phyloP scores from a whole-genome alignment of 495 filamentous ascomycete genomes.

The Trichoderma virens region DNA sequence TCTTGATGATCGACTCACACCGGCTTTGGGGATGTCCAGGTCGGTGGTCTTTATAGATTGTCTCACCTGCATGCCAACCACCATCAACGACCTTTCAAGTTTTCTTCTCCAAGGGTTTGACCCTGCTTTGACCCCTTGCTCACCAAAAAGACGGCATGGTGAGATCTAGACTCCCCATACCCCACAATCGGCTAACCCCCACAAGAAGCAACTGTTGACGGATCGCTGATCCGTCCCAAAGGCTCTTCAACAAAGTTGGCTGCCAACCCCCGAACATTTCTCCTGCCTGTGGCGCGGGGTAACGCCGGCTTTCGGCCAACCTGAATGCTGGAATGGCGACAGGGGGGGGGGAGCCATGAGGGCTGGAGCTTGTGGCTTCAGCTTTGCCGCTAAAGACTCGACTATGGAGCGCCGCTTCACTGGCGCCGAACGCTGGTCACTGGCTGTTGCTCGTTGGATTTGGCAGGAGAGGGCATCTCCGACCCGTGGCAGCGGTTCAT shows the following conservation, averaged over 20 bases:
- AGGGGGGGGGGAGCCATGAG: background rate
- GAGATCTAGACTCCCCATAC: constrained; percentile 6
- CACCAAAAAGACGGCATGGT: background rate
- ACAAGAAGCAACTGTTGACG: background rate
- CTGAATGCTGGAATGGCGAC: background rate
- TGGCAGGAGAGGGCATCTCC: background rate
- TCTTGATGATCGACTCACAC: background rate
- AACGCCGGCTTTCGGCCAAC: background rate
- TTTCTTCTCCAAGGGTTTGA: background rate
- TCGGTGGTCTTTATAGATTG: constrained; percentile 2
- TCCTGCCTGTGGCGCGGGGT: background rate
- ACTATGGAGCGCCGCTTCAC: background rate
- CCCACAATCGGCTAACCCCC: constrained; percentile 9
- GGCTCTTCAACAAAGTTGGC: background rate
- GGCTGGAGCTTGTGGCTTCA: background rate
- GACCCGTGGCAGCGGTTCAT: background rate
- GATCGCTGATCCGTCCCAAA: background rate
- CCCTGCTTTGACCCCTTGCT: constrained; percentile 1
- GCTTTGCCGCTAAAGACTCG: background rate
- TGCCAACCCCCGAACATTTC: constrained; percentile 3
- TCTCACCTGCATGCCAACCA: background rate
- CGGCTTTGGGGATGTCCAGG: background rate
- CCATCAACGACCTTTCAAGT: background rate
- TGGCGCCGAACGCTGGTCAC: background rate
- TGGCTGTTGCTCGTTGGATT: background rate